Evolutionary conservation across 345 rosid species (phyloP).

Genomic region (Toxicodendron radicans): DNA sequence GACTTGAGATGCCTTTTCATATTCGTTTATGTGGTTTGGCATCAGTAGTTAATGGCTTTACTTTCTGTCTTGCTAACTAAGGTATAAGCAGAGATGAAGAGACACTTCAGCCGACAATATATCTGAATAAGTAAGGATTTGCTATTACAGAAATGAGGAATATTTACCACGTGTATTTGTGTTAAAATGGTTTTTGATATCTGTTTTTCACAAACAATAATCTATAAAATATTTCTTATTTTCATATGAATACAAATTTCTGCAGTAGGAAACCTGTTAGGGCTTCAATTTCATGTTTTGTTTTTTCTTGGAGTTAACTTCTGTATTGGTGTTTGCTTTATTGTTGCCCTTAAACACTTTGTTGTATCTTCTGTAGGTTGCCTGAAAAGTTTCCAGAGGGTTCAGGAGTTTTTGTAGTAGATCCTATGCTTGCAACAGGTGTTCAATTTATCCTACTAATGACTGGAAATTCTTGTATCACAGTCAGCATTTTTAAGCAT

Average conservation of each 20-base stretch:
- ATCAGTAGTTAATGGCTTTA: conserved; percentile 17
- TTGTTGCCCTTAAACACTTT: conserved; percentile 14
- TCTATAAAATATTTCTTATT: background rate
- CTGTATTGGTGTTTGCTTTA: background rate
- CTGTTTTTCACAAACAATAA: conserved; percentile 1
- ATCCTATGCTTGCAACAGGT: conserved; percentile 96
- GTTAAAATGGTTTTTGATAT: background rate
- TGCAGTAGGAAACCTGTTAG: background rate
- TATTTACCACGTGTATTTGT: background rate
- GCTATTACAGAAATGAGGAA: background rate
- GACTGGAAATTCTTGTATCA: background rate
- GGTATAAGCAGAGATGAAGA: conserved; percentile 80
- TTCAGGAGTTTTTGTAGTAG: conserved; percentile 76
- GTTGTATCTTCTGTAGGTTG: conserved; percentile 48
- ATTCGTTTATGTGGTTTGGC: conserved; percentile 14
- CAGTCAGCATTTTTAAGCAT: background rate
- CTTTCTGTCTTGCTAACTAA: conserved; percentile 26
- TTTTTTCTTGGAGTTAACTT: background rate
- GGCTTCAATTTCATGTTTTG: background rate
- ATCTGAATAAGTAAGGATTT: conserved; percentile 78
- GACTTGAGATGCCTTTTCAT: background rate
- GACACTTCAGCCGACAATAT: conserved; percentile 81
- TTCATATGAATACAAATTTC: background rate
- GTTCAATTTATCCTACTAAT: background rate
- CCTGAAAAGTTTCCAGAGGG: conserved; percentile 69